These are phyloP conservation scores for Boletus edulis DNA, from an alignment of 768 basidiomycete species.

Conservation along the genomic window DNA sequence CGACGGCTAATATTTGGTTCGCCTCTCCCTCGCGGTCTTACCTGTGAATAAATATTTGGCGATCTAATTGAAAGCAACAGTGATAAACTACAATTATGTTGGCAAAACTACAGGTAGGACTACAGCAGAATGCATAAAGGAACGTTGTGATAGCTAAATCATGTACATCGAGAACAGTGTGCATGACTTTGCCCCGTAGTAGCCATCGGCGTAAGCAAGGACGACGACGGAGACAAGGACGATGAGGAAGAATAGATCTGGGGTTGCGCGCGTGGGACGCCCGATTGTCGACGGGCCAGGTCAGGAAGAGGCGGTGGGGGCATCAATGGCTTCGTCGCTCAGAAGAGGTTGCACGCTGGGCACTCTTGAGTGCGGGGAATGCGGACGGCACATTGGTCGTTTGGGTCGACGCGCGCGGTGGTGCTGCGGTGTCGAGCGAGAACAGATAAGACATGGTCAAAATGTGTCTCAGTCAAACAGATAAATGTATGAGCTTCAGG, in stretches of 20 bases:
- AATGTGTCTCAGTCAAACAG: no score
- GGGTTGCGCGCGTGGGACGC: conserved; percentile 24
- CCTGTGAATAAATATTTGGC: no score
- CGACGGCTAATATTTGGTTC: no score
- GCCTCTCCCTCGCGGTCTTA: no score
- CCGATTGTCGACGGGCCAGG: conserved; percentile 36
- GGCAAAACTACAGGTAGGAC: conserved; percentile 6
- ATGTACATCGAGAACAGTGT: no score
- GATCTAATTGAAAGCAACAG: neutral
- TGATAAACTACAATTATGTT: conserved; percentile 2
- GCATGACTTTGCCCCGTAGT: conserved; percentile 67
- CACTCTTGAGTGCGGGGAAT: conserved; percentile 71
- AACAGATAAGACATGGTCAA: conserved; percentile 54
- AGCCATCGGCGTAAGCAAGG: conserved; percentile 56
- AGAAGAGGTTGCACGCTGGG: conserved; percentile 55
- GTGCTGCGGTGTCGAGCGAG: conserved; percentile 32
- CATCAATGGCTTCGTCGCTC: conserved; percentile 51
- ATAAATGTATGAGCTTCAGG: no score
- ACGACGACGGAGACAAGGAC: conserved; percentile 30
- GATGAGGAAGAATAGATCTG: conserved; percentile 2
- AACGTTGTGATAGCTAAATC: no score
- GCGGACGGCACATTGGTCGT: conserved; percentile 53
- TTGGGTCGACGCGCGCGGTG: conserved; percentile 4
- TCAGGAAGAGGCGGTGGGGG: conserved; percentile 46
- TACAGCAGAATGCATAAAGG: no score